Evolutionary conservation across 2,329 filamentous ascomycete species (phyloP), one percentile per base, ranked within the genome.

Genomic region (Albifimbria verrucaria): DNA sequence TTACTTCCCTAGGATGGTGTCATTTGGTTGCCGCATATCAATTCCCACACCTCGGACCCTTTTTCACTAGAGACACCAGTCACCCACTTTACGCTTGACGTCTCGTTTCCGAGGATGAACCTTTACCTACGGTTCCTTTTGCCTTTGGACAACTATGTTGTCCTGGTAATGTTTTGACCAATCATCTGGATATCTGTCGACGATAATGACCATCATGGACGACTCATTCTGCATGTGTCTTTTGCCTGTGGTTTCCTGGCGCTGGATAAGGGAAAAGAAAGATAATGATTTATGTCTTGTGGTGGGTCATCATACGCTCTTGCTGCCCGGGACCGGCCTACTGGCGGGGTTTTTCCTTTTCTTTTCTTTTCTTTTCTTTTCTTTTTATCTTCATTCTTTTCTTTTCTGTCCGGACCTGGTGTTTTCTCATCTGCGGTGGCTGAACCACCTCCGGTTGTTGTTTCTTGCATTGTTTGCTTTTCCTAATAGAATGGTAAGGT

Each of bases 281-380:
- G 59, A 55, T 50, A 51, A 51, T 55, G 53, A 55, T 58, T 57
- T 58, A 54, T 57, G 59, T 51, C 52, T 45, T 59, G 51, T 53
- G 60, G 63, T 65, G 59, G 60, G 58, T 28, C 58, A 53, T 59
- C 50, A 58, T 51, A 49, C 56, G 55, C 55, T 59, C 67, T 66
- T 68, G 68, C 68, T 70, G 67, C 68, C 66, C 61, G 67, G n/a
- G 66, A 67, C 57, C 60, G 62, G 59, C 54, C 62, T 57, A 60
- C 49, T 57, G 56, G 60, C 60, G 64, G 62, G 65, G 56, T 65
- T 62, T 54, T 64, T 64, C 62, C 57, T 58, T 59, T 62, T n/a
- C n/a, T n/a, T n/a, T n/a, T n/a, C n/a, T n/a, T n/a, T n/a, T n/a
- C n/a, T n/a, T n/a, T n/a, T n/a, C n/a, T n/a, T n/a, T n/a, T n/a